phyloP scores from a whole-genome alignment of 768 basidiomycete species.

The Xanthoconium purpureum region DNA sequence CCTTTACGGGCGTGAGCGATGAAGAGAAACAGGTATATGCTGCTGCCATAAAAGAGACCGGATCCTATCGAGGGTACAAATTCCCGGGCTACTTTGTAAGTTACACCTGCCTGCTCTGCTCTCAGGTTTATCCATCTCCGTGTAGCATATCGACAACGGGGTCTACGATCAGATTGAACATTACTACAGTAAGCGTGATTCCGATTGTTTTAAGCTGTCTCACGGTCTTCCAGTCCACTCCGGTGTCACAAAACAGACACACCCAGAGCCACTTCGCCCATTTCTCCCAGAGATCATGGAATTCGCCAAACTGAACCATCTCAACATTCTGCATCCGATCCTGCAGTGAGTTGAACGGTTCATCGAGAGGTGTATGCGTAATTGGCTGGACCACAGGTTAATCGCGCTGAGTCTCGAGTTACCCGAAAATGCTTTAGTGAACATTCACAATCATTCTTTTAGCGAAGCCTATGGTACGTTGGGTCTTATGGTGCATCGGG shows the following conservation, averaged over 20 bases:
- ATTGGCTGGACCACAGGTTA: conserved; percentile 31
- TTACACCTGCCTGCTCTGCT: background rate
- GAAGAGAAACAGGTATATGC: too few species aligned
- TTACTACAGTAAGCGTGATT: conserved; percentile 35
- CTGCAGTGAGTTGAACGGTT: conserved; percentile 33
- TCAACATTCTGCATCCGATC: conserved; percentile 47
- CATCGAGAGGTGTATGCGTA: background rate
- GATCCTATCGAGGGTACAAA: conserved; percentile 55
- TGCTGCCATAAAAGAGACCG: conserved; percentile 5
- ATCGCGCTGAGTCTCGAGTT: conserved; percentile 40
- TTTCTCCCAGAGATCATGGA: conserved; percentile 51
- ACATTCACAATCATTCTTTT: conserved; percentile 43
- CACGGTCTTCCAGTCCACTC: conserved; percentile 42
- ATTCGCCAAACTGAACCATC: conserved; percentile 51
- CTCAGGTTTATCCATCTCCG: background rate
- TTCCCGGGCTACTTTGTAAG: conserved; percentile 47
- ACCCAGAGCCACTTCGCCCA: conserved; percentile 49
- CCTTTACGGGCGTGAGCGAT: too few species aligned
- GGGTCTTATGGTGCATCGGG: background rate
- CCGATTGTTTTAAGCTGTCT: background rate
- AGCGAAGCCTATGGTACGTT: conserved; percentile 43
- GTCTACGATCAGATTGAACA: too few species aligned
- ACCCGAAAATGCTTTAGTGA: conserved; percentile 39
- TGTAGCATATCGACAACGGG: too few species aligned
- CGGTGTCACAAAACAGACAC: conserved; percentile 43